phyloP scores from a whole-genome alignment of 129 eudicot species.

The Chrysanthemum lavandulifolium region DNA sequence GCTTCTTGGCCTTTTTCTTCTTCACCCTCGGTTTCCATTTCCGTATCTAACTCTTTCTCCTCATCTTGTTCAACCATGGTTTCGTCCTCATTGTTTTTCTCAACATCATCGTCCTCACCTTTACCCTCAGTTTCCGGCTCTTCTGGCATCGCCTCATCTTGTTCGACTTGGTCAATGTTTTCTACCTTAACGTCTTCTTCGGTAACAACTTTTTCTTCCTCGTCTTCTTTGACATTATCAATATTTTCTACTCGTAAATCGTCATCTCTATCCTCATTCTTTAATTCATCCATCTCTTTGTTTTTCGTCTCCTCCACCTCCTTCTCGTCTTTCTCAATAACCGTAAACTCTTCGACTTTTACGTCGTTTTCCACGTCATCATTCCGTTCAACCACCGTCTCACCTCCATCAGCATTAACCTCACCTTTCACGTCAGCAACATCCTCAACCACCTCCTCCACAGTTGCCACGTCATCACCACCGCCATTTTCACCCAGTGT shows the following conservation, averaged over 20 bases:
- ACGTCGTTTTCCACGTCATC: constrained; percentile 13
- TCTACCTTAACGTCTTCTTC: too few species aligned
- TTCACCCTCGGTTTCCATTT: constrained; percentile 40
- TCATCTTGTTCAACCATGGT: background rate
- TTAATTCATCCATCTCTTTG: constrained; percentile 8
- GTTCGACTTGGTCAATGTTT: too few species aligned
- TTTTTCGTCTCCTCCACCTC: constrained; percentile 14
- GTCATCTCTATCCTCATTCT: background rate
- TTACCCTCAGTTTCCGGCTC: too few species aligned
- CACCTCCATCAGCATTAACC: constrained; percentile 16
- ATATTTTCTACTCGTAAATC: background rate
- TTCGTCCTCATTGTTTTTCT: constrained; percentile 5
- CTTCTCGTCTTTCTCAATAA: constrained; percentile 19
- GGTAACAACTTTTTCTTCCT: background rate
- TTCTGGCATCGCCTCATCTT: too few species aligned
- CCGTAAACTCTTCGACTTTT: too few species aligned
- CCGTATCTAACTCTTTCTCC: constrained; percentile 22
- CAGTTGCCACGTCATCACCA: constrained; percentile 28
- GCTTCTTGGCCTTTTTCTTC: constrained; percentile 46
- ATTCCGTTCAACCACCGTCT: background rate
- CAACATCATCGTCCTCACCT: background rate
- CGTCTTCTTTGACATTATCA: background rate
- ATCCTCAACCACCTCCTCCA: constrained; percentile 19
- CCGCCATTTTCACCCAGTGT: constrained; percentile 2
- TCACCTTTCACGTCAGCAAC: constrained; percentile 25